Percentiles rank a stretch among this genome's conserved stretches.
phyloP scores from a whole-genome alignment of 1,284 basidiomycete genomes.

The Ceratobasidium sp. region DNA sequence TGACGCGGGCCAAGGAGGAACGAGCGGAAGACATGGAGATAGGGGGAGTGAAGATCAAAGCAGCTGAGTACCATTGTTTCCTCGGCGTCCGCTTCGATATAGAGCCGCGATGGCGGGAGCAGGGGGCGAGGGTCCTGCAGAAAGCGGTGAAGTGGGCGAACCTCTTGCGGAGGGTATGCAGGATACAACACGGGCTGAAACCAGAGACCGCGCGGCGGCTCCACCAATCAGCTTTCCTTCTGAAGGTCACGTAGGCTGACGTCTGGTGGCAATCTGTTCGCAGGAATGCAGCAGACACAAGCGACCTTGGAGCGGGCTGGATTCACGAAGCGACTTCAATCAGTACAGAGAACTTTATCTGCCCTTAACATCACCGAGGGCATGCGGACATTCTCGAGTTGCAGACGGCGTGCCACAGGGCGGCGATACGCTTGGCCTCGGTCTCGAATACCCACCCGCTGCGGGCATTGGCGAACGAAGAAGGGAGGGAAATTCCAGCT shows the following conservation, averaged over 20 bases:
- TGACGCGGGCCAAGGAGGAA: neutral
- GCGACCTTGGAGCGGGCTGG: neutral
- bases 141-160: slow-evolving; percentile 2
- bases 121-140: slow-evolving; percentile 17
- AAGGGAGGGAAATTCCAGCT: neutral
- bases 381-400: slow-evolving; percentile 24
- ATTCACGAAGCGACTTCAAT: slow-evolving; percentile 17
- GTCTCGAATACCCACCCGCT: slow-evolving; percentile 9
- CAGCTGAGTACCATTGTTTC: slow-evolving; percentile 15
- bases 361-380: slow-evolving; percentile 33
- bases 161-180: slow-evolving; percentile 4
- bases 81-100: slow-evolving; percentile 47
- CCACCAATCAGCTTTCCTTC: slow-evolving; percentile 8
- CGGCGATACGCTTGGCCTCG: neutral
- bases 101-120: slow-evolving; percentile 41
- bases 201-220: slow-evolving; percentile 1
- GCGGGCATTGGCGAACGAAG: neutral
- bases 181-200: slow-evolving; percentile 2
- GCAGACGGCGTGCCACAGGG: slow-evolving; percentile 1
- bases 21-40: neutral
- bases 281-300: neutral
- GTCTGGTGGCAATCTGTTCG: slow-evolving; percentile 30
- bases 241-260: slow-evolving; percentile 27
- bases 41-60: neutral
- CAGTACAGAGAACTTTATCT: neutral